Evolutionary conservation across 202 grass and related monocot genomes (phyloP).

Genomic region (Carex arenaria): DNA sequence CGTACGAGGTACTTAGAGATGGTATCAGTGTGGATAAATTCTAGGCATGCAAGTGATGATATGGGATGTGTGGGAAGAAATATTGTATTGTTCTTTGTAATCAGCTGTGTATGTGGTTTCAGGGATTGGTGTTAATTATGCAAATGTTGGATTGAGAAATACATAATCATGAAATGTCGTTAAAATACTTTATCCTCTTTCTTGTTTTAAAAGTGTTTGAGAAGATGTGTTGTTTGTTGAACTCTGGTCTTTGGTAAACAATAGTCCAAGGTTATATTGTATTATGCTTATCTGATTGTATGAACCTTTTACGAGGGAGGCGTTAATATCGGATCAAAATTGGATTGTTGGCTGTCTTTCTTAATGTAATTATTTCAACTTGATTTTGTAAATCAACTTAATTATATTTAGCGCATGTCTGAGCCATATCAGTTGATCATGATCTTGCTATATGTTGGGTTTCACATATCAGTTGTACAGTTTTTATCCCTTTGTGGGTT

Average conservation of each 20-base stretch:
- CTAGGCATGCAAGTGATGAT: constrained; percentile 35
- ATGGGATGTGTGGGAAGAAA: neutral
- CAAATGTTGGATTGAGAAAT: constrained; percentile 12
- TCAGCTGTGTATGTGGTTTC: constrained; percentile 1
- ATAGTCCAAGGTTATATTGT: neutral
- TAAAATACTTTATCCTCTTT: neutral
- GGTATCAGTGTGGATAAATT: constrained; percentile 87
- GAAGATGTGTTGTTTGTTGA: neutral
- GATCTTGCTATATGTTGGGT: no score
- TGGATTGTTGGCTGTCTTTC: neutral
- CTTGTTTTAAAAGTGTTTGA: neutral
- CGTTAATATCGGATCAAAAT: neutral
- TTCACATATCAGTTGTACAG: no score
- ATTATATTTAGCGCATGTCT: neutral
- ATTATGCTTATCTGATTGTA: neutral
- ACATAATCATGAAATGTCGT: neutral
- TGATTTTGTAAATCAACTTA: neutral
- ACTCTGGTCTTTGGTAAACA: neutral
- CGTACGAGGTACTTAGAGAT: constrained; percentile 81
- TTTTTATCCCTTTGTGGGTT: no score
- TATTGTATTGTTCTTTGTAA: constrained; percentile 30
- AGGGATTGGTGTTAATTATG: constrained; percentile 14
- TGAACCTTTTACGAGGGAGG: neutral
- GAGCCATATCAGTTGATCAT: neutral
- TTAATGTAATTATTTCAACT: neutral